Evolutionary conservation across 345 rosid genomes (phyloP), one percentile per base, ranked within the genome.

Genomic region (Conringia planisiliqua): DNA sequence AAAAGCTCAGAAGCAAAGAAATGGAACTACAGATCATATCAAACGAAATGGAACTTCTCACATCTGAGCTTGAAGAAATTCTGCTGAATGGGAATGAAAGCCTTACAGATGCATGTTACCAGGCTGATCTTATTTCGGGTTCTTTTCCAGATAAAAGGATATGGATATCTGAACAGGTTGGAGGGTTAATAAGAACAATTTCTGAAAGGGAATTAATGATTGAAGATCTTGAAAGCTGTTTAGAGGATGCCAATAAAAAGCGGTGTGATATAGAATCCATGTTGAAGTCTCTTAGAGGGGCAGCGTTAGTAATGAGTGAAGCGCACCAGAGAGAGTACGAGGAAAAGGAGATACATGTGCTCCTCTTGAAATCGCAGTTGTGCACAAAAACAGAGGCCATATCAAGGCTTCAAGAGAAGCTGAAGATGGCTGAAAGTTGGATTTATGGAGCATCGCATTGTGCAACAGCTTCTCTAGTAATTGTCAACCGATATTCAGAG

Each of bases 271-370:
- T 92, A 72, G 97, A 95, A 62, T 82, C 80, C 80, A 90, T 87
- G 96, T 83, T 95, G 78, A 83, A 82, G 79, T 87, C 99, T 79
- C 83, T 95, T 79, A 85, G 90, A 82, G 91, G 90, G 42, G 99
- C 98, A 63, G 86, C 96, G 59, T 42, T 92, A 66, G 90, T 84
- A 26, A 89, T 95, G 32, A 88, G 85, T 68, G 97, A 92, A 89
- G 91, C 97, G 42, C 91, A 90, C 65, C 92, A 86, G 85, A 90
- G 83, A 77, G 98, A 89, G 73, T 86, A 84, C 78, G 74, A 77
- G 67, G 93, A 89, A 77, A 95, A 86, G 68, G 98, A 92, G 80
- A 80, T 71, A 60, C 85, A 87, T 74, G 81, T 82, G 78, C 73
- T 78, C 62, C 73, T 71, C 43, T 70, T 95, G 85, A 83, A 67